Evolutionary conservation across 2,329 filamentous ascomycete genomes (phyloP).

Genomic region (Aspergillus pseudoviridinutans): DNA sequence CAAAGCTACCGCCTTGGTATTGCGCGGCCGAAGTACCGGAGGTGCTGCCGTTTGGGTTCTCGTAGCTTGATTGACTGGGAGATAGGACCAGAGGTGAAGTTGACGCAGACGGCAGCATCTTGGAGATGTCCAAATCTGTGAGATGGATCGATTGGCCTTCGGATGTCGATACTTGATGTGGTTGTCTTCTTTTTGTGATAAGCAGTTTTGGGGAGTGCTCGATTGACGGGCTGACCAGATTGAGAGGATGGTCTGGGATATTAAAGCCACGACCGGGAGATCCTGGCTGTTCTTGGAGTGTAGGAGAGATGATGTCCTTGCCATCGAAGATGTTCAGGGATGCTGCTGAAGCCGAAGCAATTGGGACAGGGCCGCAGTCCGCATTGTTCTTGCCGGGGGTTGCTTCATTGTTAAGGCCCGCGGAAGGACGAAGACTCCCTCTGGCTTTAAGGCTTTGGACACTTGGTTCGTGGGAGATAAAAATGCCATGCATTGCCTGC

Average conservation of each 20-base stretch:
- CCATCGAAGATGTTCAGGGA: background rate
- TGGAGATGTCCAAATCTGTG: constrained; percentile 27
- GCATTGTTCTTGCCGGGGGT: background rate
- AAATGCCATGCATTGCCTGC: constrained; percentile 3
- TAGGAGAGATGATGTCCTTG: background rate
- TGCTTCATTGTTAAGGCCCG: background rate
- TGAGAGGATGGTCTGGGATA: constrained; percentile 5
- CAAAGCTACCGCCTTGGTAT: constrained; percentile 3
- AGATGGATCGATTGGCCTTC: constrained; percentile 24
- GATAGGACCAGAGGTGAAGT: constrained; percentile 19
- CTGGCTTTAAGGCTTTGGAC: constrained; percentile 2
- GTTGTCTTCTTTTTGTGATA: constrained; percentile 22
- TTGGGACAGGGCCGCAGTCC: background rate
- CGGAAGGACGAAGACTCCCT: constrained; percentile 5
- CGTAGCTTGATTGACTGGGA: constrained; percentile 19
- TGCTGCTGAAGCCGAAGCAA: background rate
- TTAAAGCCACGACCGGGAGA: constrained; percentile 7
- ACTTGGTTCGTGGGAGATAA: constrained; percentile 4
- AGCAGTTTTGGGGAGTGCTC: constrained; percentile 14
- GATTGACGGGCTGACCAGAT: constrained; percentile 14
- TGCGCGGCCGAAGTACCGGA: constrained; percentile 7
- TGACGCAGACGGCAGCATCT: constrained; percentile 21
- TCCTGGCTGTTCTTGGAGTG: background rate
- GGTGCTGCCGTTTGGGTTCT: constrained; percentile 13
- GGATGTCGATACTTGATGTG: constrained; percentile 7